Evolutionary conservation across 352 stramenopile species (phyloP).

Genomic region (Phytopythium helicoides): DNA sequence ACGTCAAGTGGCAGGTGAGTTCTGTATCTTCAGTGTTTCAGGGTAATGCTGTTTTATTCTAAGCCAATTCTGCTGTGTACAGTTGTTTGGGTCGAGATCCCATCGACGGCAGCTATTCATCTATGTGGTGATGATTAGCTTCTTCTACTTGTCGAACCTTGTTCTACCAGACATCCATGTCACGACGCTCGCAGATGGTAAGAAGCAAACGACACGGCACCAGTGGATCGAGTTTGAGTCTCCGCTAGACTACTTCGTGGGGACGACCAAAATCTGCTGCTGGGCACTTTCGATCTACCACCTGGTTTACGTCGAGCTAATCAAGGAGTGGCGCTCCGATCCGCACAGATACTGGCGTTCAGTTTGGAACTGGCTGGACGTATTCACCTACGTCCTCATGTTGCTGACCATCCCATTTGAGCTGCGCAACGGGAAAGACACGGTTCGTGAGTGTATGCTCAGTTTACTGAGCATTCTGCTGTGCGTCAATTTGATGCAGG

Average conservation of each 20-base stretch:
- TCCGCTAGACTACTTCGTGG: slow-evolving; percentile 37
- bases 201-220: slow-evolving; percentile 21
- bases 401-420: slow-evolving; percentile 48
- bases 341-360: slow-evolving; percentile 44
- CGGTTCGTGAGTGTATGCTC: slow-evolving; percentile 43
- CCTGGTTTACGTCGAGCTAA: slow-evolving; percentile 58
- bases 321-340: slow-evolving; percentile 47
- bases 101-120: slow-evolving; percentile 43
- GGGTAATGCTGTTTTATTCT: background rate
- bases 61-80: background rate
- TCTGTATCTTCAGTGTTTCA: background rate
- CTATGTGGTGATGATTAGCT: slow-evolving; percentile 46
- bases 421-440: slow-evolving; percentile 27
- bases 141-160: slow-evolving; percentile 58
- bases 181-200: slow-evolving; percentile 22
- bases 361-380: slow-evolving; percentile 51
- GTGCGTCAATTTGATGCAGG: slow-evolving; percentile 55
- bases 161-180: slow-evolving; percentile 40
- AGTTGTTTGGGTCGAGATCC: slow-evolving; percentile 30
- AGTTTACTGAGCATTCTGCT: slow-evolving; percentile 51
- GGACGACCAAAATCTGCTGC: slow-evolving; percentile 36
- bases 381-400: slow-evolving; percentile 48
- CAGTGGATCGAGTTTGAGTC: slow-evolving; percentile 43
- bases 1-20: slow-evolving; percentile 51
- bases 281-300: slow-evolving; percentile 49